A percentile compares a stretch with the other conserved stretches of the same genome.
These are phyloP conservation scores for carrot (Daucus carota) DNA, from an alignment of 129 eudicot genomes.

Conservation along the genomic window DH1_v3.0 NC_030383.2:4203001-4203500, in stretches of 20 bases:
- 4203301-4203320: neutral
- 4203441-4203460: conserved; percentile 22
- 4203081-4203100: neutral
- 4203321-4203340: neutral
- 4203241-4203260: neutral
- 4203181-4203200: neutral
- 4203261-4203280: neutral
- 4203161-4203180: neutral
- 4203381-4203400: neutral
- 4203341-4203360: neutral
- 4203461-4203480: conserved; percentile 5
- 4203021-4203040: neutral
- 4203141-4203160: conserved; percentile 5
- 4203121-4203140: neutral
- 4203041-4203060: conserved; percentile 18
- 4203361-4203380: neutral
- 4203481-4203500: conserved; percentile 33
- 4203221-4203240: neutral
- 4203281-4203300: neutral
- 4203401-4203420: conserved; percentile 41
- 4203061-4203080: conserved; percentile 17
- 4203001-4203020: neutral
- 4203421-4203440: conserved; percentile 15
- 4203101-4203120: neutral
- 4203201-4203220: neutral